Percentiles rank a stretch among this genome's conserved stretches.
Conservation (phyloP, 2,329 filamentous ascomycete genomes). For the Cyanodermella asteris region DNA sequence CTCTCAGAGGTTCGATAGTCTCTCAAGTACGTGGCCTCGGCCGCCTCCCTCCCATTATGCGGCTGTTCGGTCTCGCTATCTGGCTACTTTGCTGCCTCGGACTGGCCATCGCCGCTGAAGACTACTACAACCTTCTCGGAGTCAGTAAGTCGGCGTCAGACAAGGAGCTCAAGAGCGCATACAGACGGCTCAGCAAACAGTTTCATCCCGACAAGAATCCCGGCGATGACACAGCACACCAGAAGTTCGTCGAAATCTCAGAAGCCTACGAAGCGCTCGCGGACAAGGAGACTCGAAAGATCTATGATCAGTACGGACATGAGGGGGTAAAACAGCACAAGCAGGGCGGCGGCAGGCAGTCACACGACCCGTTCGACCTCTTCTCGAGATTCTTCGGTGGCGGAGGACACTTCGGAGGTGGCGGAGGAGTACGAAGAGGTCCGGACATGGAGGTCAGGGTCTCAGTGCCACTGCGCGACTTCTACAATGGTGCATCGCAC, state of each 20-base stretch:
- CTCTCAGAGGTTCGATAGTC: no score
- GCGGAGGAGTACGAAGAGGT: constrained; percentile 52
- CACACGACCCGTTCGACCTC: constrained; percentile 82
- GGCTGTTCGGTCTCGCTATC: constrained; percentile 14
- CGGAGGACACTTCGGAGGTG: constrained; percentile 57
- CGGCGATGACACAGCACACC: constrained; percentile 54
- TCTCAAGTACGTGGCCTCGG: no score
- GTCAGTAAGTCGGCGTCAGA: constrained; percentile 61
- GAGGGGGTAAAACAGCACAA: constrained; percentile 72
- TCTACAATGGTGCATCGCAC: constrained; percentile 73
- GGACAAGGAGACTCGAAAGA: constrained; percentile 54
- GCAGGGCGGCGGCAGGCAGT: constrained; percentile 31
- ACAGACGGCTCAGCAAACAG: constrained; percentile 79
- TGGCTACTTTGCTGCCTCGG: constrained; percentile 16
- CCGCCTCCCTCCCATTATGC: no score
- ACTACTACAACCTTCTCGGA: constrained; percentile 49
- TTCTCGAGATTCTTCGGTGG: constrained; percentile 96
- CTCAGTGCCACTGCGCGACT: constrained; percentile 59
- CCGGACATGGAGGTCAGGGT: constrained; percentile 79
- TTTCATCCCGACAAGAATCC: constrained; percentile 97
- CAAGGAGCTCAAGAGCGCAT: constrained; percentile 80
- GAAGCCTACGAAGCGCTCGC: constrained; percentile 89
- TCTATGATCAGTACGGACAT: constrained; percentile 88
- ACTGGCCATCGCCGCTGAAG: constrained; percentile 20
- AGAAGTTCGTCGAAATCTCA: constrained; percentile 83